Evolutionary conservation across 1,139 yeast species (phyloP).

Genomic region (Pichiaceae sp.): DNA sequence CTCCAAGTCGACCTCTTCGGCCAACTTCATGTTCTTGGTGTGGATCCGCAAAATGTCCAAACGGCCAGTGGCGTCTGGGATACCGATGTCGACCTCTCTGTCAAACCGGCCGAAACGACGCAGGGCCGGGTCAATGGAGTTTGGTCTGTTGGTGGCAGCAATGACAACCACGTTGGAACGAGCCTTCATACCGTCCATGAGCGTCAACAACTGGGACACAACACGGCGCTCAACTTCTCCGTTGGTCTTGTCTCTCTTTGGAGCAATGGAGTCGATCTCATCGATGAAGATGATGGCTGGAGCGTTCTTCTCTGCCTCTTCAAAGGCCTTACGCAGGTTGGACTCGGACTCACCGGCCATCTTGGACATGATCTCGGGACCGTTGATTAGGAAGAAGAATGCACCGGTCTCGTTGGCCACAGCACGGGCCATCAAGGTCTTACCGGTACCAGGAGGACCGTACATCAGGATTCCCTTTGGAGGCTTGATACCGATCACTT

Average conservation of each 20-base stretch:
- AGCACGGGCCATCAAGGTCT: constrained; percentile 98
- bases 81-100: constrained; percentile 98
- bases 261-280: constrained; percentile 98
- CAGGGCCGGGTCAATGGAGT: constrained; percentile 95
- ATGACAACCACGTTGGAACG: constrained; percentile 95
- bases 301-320: constrained; percentile 97
- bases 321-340: constrained; percentile 94
- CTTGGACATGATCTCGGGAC: constrained; percentile 99
- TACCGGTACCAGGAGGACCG: constrained; percentile 99
- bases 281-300: constrained; percentile 97
- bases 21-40: constrained; percentile 96
- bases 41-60: constrained; percentile 88
- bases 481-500: constrained; percentile 94
- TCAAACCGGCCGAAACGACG: constrained; percentile 99
- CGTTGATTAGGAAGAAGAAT: constrained; percentile 92
- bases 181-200: constrained; percentile 99
- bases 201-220: constrained; percentile 90
- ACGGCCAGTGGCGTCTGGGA: constrained; percentile 98
- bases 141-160: constrained; percentile 95
- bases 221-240: constrained; percentile 99
- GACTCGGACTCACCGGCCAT: constrained; percentile 99
- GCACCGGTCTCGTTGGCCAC: constrained; percentile 99
- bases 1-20: constrained; percentile 91
- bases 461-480: constrained; percentile 96
- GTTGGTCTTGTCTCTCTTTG: constrained; percentile 98